Conservation (phyloP, 83 land plant genomes). For the Picea abies region DNA sequence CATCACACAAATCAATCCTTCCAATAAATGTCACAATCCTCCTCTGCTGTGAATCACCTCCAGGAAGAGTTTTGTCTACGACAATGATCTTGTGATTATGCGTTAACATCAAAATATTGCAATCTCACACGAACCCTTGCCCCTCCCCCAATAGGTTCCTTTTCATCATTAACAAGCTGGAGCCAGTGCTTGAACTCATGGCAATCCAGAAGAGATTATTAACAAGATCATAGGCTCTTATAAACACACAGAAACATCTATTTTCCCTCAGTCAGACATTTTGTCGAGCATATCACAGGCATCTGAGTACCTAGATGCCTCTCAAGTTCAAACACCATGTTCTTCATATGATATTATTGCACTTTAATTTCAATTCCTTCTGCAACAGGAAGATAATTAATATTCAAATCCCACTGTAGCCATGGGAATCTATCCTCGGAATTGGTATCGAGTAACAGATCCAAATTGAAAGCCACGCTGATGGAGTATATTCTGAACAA, state of each 20-base stretch:
- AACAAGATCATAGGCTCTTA: slow-evolving; percentile 73
- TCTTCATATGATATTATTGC: no score
- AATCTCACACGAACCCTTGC: slow-evolving; percentile 59
- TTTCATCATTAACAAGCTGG: slow-evolving; percentile 42
- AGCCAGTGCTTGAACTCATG: slow-evolving; percentile 44
- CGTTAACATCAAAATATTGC: slow-evolving; percentile 59
- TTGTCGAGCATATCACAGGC: no score
- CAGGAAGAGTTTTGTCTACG: slow-evolving; percentile 69
- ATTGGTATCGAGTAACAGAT: no score
- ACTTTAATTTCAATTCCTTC: no score
- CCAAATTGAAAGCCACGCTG: no score
- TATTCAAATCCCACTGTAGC: no score
- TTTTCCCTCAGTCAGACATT: no score
- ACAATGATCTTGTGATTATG: slow-evolving; percentile 88
- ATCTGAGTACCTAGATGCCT: no score
- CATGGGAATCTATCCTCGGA: no score
- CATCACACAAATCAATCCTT: slow-evolving; percentile 87
- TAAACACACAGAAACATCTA: slow-evolving; percentile 25
- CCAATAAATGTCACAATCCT: slow-evolving; percentile 83
- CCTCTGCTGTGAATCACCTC: slow-evolving; percentile 31
- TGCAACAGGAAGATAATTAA: no score
- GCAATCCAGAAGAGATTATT: slow-evolving; percentile 42
- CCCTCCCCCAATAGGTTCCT: slow-evolving; percentile 30
- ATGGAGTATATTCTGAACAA: no score
- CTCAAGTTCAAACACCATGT: no score